These are phyloP conservation scores for Puccinellia tenuiflora DNA, from an alignment of 176 grass and related monocot genomes.

Conservation along the genomic window DNA sequence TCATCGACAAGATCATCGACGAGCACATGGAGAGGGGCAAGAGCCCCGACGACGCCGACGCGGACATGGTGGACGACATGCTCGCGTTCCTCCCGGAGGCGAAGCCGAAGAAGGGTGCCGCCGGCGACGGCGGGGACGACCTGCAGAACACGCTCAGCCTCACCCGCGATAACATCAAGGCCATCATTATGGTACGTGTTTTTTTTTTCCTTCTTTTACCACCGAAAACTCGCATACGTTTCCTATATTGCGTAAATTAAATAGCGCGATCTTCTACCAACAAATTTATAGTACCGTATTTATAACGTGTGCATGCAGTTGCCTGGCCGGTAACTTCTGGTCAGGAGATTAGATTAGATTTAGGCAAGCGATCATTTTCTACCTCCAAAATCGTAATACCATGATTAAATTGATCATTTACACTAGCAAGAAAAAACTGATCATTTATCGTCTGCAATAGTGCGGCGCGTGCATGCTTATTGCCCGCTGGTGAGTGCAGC, in stretches of 20 bases:
- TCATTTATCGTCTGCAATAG: neutral
- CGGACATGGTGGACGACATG: too few relatives aligned
- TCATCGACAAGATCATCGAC: slow-evolving; percentile 95
- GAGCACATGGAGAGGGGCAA: slow-evolving; percentile 63
- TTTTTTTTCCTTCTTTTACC: neutral
- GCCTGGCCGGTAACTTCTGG: neutral
- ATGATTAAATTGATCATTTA: neutral
- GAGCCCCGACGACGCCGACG: too few relatives aligned
- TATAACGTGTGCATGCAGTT: neutral
- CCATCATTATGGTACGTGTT: slow-evolving; percentile 81
- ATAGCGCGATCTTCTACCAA: neutral
- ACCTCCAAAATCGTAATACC: neutral
- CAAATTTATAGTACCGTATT: neutral
- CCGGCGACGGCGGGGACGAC: slow-evolving; percentile 37
- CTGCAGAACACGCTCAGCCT: slow-evolving; percentile 60
- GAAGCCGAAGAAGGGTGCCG: neutral
- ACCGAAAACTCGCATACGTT: neutral
- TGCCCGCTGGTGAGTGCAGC: neutral
- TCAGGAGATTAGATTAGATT: neutral
- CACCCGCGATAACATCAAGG: slow-evolving; percentile 84
- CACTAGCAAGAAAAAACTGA: too few relatives aligned
- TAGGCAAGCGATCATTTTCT: neutral
- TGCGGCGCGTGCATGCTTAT: neutral
- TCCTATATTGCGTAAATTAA: neutral
- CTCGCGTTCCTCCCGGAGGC: too few relatives aligned